Conservation (phyloP, 2,329 filamentous ascomycete species). For the Aspergillus nomiae region DNA sequence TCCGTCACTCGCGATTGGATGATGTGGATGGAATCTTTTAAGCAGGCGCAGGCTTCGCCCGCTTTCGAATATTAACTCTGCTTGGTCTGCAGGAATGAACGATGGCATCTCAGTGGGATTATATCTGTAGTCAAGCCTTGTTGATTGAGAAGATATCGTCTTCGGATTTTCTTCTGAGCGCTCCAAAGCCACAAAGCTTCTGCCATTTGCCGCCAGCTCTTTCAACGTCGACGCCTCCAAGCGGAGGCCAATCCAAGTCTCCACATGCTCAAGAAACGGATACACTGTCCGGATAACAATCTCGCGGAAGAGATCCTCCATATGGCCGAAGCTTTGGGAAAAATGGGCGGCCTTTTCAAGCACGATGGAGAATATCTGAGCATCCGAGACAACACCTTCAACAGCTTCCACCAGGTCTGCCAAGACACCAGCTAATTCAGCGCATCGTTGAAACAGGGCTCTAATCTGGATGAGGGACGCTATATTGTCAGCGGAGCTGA, state of each 20-base stretch:
- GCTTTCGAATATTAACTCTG: conserved; percentile 73
- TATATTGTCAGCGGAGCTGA: conserved; percentile 24
- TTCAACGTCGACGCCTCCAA: conserved; percentile 57
- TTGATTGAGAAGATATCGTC: conserved; percentile 57
- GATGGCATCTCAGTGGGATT: conserved; percentile 62
- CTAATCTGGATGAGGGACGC: conserved; percentile 40
- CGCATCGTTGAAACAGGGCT: conserved; percentile 41
- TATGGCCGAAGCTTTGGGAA: conserved; percentile 63
- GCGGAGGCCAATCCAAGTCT: conserved; percentile 74
- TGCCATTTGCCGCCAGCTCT: conserved; percentile 53
- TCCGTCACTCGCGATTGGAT: conserved; percentile 64
- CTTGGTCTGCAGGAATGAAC: conserved; percentile 72
- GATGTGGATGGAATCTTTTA: conserved; percentile 68
- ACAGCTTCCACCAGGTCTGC: conserved; percentile 45
- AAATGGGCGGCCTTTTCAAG: conserved; percentile 64
- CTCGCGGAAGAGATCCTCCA: conserved; percentile 67
- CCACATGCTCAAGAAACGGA: conserved; percentile 68
- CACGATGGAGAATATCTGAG: conserved; percentile 62
- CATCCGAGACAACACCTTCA: conserved; percentile 56
- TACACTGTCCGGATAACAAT: conserved; percentile 64
- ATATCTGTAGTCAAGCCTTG: conserved; percentile 63
- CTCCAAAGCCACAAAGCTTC: conserved; percentile 64
- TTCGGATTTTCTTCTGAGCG: conserved; percentile 62
- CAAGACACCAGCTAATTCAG: conserved; percentile 39
- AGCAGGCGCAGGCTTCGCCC: conserved; percentile 76